These are phyloP conservation scores for Drosera capensis DNA, from an alignment of 148 eudicot genomes.

Conservation along the genomic window DNA sequence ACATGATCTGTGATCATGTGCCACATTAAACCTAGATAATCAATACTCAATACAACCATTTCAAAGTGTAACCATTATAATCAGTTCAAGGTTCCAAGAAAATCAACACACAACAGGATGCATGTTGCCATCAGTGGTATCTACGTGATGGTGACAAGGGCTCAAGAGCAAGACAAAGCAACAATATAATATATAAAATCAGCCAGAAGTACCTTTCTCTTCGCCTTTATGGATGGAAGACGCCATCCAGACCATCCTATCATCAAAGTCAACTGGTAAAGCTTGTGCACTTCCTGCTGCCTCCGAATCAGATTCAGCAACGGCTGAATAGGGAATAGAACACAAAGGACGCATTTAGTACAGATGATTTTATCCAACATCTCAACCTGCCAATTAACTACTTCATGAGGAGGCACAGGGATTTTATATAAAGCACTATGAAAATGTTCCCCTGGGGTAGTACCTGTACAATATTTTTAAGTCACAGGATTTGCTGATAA, in stretches of 20 bases:
- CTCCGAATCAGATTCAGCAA: slow-evolving; percentile 23
- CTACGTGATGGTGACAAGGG: too few relatives aligned
- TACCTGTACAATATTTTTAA: slow-evolving; percentile 64
- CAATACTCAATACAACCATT: too few relatives aligned
- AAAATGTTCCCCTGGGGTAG: slow-evolving; percentile 2
- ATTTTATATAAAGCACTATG: too few relatives aligned
- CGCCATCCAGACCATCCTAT: slow-evolving; percentile 79
- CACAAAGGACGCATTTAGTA: not conserved
- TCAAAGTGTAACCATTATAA: too few relatives aligned
- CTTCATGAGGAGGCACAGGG: too few relatives aligned
- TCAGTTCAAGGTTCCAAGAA: too few relatives aligned
- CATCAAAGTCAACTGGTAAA: slow-evolving; percentile 29
- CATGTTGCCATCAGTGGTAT: too few relatives aligned
- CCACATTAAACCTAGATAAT: too few relatives aligned
- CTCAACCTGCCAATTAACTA: too few relatives aligned
- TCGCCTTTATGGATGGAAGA: slow-evolving; percentile 90
- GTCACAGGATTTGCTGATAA: slow-evolving; percentile 56
- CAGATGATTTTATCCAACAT: too few relatives aligned
- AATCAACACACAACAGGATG: too few relatives aligned
- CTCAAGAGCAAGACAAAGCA: not conserved
- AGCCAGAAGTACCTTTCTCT: slow-evolving; percentile 43
- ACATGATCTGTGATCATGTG: too few relatives aligned
- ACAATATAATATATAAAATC: not conserved
- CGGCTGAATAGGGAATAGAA: slow-evolving; percentile 27
- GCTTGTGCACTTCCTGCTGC: slow-evolving; percentile 24